Percentiles rank a stretch among this genome's conserved stretches.
Conservation (phyloP, 805 yeast genomes). For the Saccharomycopsis capsularis region DNA sequence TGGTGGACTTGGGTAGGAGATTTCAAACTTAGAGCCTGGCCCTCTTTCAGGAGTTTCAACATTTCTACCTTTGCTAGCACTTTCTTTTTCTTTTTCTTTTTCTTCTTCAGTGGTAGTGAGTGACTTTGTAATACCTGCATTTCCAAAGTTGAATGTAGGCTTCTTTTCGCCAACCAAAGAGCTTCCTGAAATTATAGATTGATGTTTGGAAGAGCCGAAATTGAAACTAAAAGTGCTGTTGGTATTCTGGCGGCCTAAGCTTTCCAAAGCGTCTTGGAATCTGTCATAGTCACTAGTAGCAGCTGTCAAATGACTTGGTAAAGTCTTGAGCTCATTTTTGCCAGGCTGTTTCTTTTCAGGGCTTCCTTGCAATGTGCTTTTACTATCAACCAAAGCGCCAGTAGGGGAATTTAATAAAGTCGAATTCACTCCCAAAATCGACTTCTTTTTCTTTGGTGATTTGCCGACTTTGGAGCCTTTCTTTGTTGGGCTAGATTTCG, state of each 20-base stretch:
- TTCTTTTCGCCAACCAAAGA: background rate
- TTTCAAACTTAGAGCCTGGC: background rate
- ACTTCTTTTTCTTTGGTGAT: slow-evolving; percentile 9
- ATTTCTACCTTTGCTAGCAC: background rate
- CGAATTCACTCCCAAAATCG: slow-evolving; percentile 8
- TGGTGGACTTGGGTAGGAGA: background rate
- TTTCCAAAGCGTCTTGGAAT: slow-evolving; percentile 15
- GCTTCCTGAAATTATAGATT: background rate
- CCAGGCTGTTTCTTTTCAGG: background rate
- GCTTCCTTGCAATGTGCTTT: background rate
- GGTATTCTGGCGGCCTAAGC: slow-evolving; percentile 12
- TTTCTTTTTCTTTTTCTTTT: background rate
- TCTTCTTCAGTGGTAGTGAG: background rate
- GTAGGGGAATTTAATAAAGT: slow-evolving; percentile 8
- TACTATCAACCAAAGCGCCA: background rate
- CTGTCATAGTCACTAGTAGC: slow-evolving; percentile 3
- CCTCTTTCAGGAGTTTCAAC: background rate
- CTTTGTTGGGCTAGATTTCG: background rate
- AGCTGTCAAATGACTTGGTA: background rate
- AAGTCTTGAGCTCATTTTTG: slow-evolving; percentile 1
- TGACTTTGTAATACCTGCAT: background rate
- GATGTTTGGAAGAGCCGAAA: background rate
- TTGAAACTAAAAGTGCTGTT: slow-evolving; percentile 7
- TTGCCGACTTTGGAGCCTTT: background rate
- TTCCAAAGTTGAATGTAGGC: slow-evolving; percentile 2